Base-by-base conservation (phyloP, 306 rosid genomes). In the Argentina anserina region DNA sequence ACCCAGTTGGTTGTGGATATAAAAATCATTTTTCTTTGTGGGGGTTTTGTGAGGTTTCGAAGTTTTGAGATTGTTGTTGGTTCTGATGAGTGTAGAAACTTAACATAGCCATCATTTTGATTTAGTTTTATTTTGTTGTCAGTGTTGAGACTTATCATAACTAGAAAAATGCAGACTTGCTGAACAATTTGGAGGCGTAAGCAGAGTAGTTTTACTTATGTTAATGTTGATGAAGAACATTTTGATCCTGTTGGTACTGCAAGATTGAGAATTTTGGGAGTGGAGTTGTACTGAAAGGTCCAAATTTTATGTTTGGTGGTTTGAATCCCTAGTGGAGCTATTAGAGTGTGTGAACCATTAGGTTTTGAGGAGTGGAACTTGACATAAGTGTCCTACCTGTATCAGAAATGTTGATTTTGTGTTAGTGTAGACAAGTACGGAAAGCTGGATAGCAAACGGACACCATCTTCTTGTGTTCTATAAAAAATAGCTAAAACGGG, bases 401-500 rank as follows among this genome's bases (percentile, higher is more conserved):
- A 47, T 72, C 42, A 33, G 45, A 56, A 52, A 65, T 49, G 31
- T 41, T 45, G 42, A 39, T 43, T 67, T 72, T 53, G 15, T 45
- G 78, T 8, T 73, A 29, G 15, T 71, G 72, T 52, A 70, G 39
- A 39, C 56, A 67, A 39, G 29, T 47, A 59, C 41, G 11, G 67
- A 49, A 80, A 65, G 79, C 60, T 81, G 71, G 81, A 79, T 67
- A 72, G 87, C 78, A 50, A 72, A 76, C 59, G 9, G 82, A 75
- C 49, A 43, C 65, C 42, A 53, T 66, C 50, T 72, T 42, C 25
- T 67, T 62, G 91, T 71, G 88, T 74, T 69, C 77, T 74, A 70
- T 53, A 74, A 85, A 88, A 66, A 81, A 91, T 91, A 88, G 93
- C 91, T 83, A 87, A 91, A 81, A 92, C 92, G 99, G 98, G 98